Evolutionary conservation across 148 eudicot species (phyloP).

Genomic region (Rhododendron mucronatum): DNA sequence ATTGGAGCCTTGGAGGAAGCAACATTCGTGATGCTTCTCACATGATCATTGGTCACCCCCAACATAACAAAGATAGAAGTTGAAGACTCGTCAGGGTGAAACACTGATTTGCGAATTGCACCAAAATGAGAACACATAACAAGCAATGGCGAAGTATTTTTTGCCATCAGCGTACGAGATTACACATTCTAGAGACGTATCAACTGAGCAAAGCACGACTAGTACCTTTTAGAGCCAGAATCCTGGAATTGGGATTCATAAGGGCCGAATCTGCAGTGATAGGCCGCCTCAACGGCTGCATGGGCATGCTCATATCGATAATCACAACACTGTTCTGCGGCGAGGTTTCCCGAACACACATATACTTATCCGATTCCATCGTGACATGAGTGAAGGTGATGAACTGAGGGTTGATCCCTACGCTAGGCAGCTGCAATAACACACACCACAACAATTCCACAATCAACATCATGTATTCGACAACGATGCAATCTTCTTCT

Average conservation of each 20-base stretch:
- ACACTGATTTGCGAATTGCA: background rate
- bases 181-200: background rate
- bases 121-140: background rate
- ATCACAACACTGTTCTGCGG: conserved; percentile 97
- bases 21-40: background rate
- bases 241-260: conserved; percentile 85
- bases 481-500: background rate
- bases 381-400: conserved; percentile 95
- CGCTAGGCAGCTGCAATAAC: conserved; percentile 65
- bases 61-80: background rate
- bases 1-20: background rate
- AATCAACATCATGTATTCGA: background rate
- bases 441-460: background rate
- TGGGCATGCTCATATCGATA: conserved; percentile 96
- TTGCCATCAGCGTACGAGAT: background rate
- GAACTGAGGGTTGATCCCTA: conserved; percentile 94
- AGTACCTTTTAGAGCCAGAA: conserved; percentile 90
- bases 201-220: background rate
- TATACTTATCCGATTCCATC: conserved; percentile 97
- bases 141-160: background rate
- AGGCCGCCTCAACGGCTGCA: conserved; percentile 90
- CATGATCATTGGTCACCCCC: background rate
- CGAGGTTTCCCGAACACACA: conserved; percentile 90
- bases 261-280: conserved; percentile 96
- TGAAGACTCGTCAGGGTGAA: background rate